Base-by-base conservation (phyloP, 148 eudicot species). In the Selenicereus undatus region DNA sequence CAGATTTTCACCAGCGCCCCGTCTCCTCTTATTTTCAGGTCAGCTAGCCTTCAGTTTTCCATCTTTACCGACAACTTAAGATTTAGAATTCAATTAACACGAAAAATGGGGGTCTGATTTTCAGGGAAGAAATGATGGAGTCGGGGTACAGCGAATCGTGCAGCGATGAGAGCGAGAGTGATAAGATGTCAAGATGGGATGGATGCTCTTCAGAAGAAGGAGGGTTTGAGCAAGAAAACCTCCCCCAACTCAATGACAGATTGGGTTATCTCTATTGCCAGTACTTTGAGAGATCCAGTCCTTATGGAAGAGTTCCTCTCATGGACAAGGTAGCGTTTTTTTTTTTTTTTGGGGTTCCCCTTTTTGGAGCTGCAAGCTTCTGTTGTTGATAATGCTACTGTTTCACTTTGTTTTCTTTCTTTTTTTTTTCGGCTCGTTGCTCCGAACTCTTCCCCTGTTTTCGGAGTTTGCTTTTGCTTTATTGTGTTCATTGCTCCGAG, bases 111-210 rank as follows among this genome's bases (percentile, higher is more conserved):
- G 62, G 7, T 9, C 70, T 21, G 52, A 17, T 39, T 14, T n/a
- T 11, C 73, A 94, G 98, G 90, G 97, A 92, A 62, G 97, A 94
- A 27, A 26, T 66, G 66, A 82, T 81, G n/a, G 97, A 93, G 20
- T 88, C 93, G 0, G 87, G 82, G 0, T 85, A 87, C 71, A 94
- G 98, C 74, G 99, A 96, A 78, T 93, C 98, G 5, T 89, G 90
- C 65, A 96, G 99, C 71, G 99, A 96, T 9, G 99, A 92, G 88
- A 94, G 97, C 24, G 99, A 93, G 82, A 84, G 97, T 35, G 98
- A 92, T 75, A 95, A 95, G 87, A 78, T 87, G 42, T 94, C 91
- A 13, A 84, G 97, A 83, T 94, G 97, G 98, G 99, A 94, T 64
- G 97, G 98, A 11, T 90, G 91, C 51, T 96, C 99, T 0, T 93